Evolutionary conservation across 164 flowering plant genomes (phyloP).

Genomic region (Kingdonia uniflora): DNA sequence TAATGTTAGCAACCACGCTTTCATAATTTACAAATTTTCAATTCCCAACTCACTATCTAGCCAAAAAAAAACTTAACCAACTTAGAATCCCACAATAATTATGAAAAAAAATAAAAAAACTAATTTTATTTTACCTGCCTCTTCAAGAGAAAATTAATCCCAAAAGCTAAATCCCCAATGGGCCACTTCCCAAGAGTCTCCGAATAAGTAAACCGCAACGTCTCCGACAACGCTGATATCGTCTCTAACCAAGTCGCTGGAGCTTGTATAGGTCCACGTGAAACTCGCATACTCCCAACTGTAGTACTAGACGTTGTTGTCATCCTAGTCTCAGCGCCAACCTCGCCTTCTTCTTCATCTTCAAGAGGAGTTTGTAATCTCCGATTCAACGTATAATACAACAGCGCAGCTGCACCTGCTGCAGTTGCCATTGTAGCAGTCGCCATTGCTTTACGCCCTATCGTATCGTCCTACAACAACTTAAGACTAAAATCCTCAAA

Average conservation of each 20-base stretch:
- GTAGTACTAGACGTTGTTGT: background rate
- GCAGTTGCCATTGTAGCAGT: constrained; percentile 2
- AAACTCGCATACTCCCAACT: background rate
- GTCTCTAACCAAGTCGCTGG: constrained; percentile 3
- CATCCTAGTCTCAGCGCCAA: background rate
- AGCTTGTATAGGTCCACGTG: background rate
- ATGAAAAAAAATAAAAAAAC: too few species aligned
- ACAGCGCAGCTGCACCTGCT: background rate
- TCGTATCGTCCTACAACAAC: too few species aligned
- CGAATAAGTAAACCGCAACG: constrained; percentile 1
- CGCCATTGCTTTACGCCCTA: background rate
- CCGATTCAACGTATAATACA: constrained; percentile 2
- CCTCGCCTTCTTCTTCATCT: background rate
- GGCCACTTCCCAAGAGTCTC: constrained; percentile 6
- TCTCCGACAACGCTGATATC: background rate
- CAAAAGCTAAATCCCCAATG: constrained; percentile 3
- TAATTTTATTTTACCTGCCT: too few species aligned
- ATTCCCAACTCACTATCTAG: too few species aligned
- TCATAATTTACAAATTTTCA: too few species aligned
- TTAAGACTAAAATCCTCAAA: too few species aligned
- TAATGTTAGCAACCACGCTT: too few species aligned
- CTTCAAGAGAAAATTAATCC: background rate
- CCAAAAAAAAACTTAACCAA: too few species aligned
- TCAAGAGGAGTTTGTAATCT: background rate
- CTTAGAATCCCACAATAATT: too few species aligned